phyloP scores from a whole-genome alignment of 1,284 basidiomycete genomes.

The Golubevia sp. region DNA sequence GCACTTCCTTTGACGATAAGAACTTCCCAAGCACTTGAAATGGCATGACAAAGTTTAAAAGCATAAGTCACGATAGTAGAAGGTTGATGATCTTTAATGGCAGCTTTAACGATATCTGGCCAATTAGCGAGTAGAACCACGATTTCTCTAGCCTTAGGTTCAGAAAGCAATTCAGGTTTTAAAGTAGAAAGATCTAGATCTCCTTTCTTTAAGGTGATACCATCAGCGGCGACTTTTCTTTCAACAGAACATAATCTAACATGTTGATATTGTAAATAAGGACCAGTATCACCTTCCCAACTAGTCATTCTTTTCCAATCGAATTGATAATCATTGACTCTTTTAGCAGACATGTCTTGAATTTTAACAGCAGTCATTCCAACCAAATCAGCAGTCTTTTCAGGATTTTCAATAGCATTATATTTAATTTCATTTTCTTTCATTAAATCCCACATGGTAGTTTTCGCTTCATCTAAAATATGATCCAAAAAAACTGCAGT shows the following conservation, averaged over 20 bases:
- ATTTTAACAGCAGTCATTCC: slow-evolving; percentile 97
- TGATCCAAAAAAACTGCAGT: slow-evolving; percentile 94
- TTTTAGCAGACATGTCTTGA: slow-evolving; percentile 95
- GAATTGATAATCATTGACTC: slow-evolving; percentile 95
- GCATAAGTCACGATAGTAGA: slow-evolving; percentile 75
- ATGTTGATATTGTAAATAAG: slow-evolving; percentile 75
- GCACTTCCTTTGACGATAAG: slow-evolving; percentile 79
- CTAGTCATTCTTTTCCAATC: slow-evolving; percentile 93
- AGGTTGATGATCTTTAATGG: slow-evolving; percentile 84
- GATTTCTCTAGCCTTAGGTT: slow-evolving; percentile 81
- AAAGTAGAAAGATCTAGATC: not conserved
- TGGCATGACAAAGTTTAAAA: slow-evolving; percentile 77
- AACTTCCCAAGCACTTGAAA: slow-evolving; percentile 85
- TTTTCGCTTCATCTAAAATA: slow-evolving; percentile 87
- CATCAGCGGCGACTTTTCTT: slow-evolving; percentile 84
- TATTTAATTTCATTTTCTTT: slow-evolving; percentile 92
- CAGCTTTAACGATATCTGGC: slow-evolving; percentile 85
- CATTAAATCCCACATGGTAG: slow-evolving; percentile 97
- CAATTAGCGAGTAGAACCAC: slow-evolving; percentile 83
- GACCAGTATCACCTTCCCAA: slow-evolving; percentile 94
- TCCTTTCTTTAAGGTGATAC: slow-evolving; percentile 54
- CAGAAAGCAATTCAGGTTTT: not conserved
- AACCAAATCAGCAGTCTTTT: slow-evolving; percentile 78
- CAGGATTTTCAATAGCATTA: slow-evolving; percentile 83
- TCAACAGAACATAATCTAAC: slow-evolving; percentile 90